phyloP scores from a whole-genome alignment of 73 alveolate genomes.

The Strombidium stylifer region DNA sequence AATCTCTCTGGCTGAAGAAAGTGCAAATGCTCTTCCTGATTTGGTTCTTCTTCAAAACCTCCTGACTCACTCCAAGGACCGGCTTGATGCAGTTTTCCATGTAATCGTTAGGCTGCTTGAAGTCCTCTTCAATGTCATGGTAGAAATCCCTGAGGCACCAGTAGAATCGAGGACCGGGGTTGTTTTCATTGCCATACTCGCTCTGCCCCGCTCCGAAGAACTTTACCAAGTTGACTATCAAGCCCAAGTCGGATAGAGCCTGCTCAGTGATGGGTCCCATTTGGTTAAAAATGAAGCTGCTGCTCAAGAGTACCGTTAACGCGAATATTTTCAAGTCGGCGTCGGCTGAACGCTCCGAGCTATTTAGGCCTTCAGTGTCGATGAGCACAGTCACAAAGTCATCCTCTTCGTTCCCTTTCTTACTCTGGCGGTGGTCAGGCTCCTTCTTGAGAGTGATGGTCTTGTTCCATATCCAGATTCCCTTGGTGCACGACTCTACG shows the following conservation, averaged over 20 bases:
- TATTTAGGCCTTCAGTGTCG: constrained; percentile 93
- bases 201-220: constrained; percentile 47
- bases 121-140: constrained; percentile 81
- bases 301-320: constrained; percentile 74
- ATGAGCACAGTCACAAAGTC: constrained; percentile 70
- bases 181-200: not conserved
- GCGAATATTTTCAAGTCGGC: constrained; percentile 88
- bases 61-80: constrained; percentile 65
- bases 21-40: constrained; percentile 73
- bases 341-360: constrained; percentile 76
- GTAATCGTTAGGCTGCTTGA: constrained; percentile 82
- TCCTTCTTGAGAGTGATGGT: not conserved
- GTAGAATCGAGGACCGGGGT: not conserved
- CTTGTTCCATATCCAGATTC: constrained; percentile 95
- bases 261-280: constrained; percentile 87
- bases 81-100: constrained; percentile 80
- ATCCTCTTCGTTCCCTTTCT: constrained; percentile 57
- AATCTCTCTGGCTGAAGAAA: constrained; percentile 82
- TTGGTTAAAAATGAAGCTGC: constrained; percentile 81
- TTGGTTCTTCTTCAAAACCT: constrained; percentile 73
- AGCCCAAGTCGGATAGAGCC: constrained; percentile 83
- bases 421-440: too few species aligned
- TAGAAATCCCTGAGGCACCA: constrained; percentile 89
- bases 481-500: constrained; percentile 89
- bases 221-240: constrained; percentile 76